Percentiles rank a stretch among this genome's conserved stretches.
These are phyloP conservation scores for Leptodontidium sp. DNA, from an alignment of 2,329 filamentous ascomycete species.

Conservation along the genomic window DNA sequence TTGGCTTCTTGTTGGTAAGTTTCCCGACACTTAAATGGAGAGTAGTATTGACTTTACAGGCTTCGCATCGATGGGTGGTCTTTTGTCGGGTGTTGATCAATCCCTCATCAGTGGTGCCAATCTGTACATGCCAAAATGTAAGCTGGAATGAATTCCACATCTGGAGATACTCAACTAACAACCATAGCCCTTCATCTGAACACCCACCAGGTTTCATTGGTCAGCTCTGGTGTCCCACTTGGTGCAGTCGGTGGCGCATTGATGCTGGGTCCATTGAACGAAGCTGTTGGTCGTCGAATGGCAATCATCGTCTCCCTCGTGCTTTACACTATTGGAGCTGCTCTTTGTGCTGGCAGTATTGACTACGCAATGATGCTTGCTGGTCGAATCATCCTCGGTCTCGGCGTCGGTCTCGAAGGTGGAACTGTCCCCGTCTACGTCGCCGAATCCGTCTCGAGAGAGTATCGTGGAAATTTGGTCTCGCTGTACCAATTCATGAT, in stretches of 20 bases:
- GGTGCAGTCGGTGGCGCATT: conserved; percentile 76
- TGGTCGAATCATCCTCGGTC: conserved; percentile 72
- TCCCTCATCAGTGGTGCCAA: conserved; percentile 77
- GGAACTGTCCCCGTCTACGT: conserved; percentile 80
- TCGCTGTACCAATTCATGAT: conserved; percentile 81
- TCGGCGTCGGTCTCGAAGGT: conserved; percentile 76
- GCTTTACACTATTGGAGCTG: conserved; percentile 75
- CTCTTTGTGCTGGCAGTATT: conserved; percentile 71
- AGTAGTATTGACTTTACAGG: conserved; percentile 44
- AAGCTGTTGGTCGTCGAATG: conserved; percentile 71
- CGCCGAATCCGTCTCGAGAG: conserved; percentile 73
- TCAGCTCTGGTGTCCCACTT: conserved; percentile 75
- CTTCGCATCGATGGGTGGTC: conserved; percentile 78
- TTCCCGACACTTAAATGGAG: not conserved
- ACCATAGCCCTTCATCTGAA: conserved; percentile 60
- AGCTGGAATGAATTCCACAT: conserved; percentile 1
- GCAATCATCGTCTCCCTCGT: conserved; percentile 75
- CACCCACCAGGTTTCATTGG: conserved; percentile 66
- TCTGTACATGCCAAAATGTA: conserved; percentile 63
- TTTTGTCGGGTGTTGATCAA: conserved; percentile 77
- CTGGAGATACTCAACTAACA: conserved; percentile 14
- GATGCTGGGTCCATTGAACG: conserved; percentile 71
- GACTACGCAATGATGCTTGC: conserved; percentile 77
- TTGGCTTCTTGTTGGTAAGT: conserved; percentile 42
- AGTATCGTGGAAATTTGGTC: conserved; percentile 74